Percentiles rank a stretch among this genome's conserved stretches.
These are phyloP conservation scores for Hemisphaericaspora xylofermentans DNA, from an alignment of 1,139 yeast genomes.

Conservation along the genomic window DNA sequence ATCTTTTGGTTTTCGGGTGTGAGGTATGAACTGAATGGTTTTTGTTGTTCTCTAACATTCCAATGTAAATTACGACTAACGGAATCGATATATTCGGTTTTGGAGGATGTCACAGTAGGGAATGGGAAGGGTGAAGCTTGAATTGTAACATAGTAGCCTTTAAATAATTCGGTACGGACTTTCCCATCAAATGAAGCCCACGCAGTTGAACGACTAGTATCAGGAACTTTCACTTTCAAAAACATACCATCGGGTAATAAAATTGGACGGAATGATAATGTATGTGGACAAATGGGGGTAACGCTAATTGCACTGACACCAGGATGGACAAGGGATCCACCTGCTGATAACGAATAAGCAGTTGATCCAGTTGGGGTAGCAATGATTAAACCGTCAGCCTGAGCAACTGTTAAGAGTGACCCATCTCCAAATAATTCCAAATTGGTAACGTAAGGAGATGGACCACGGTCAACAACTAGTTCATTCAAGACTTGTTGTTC, in stretches of 20 bases:
- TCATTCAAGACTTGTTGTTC: slow-evolving; percentile 84
- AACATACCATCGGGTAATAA: slow-evolving; percentile 84
- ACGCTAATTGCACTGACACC: slow-evolving; percentile 86
- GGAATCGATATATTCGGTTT: slow-evolving; percentile 78
- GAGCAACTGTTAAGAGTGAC: slow-evolving; percentile 76
- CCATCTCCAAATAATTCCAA: slow-evolving; percentile 83
- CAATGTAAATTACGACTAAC: slow-evolving; percentile 82
- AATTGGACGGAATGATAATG: slow-evolving; percentile 83
- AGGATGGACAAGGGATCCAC: slow-evolving; percentile 88
- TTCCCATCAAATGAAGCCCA: slow-evolving; percentile 94
- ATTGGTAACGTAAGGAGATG: slow-evolving; percentile 83
- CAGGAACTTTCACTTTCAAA: slow-evolving; percentile 71
- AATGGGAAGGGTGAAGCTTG: slow-evolving; percentile 81
- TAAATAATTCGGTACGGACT: slow-evolving; percentile 63
- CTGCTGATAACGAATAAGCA: slow-evolving; percentile 85
- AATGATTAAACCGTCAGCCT: slow-evolving; percentile 84
- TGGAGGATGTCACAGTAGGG: slow-evolving; percentile 76
- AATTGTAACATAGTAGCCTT: slow-evolving; percentile 76
- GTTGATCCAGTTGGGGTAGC: slow-evolving; percentile 97
- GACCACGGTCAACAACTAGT: slow-evolving; percentile 83
- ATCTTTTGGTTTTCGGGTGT: slow-evolving; percentile 12
- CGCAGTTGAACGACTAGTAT: slow-evolving; percentile 69
- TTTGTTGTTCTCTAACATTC: slow-evolving; percentile 82
- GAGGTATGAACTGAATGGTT: slow-evolving; percentile 49
- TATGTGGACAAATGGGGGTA: slow-evolving; percentile 92